Conservation (phyloP, 306 rosid species). For the Pyrus communis region DNA sequence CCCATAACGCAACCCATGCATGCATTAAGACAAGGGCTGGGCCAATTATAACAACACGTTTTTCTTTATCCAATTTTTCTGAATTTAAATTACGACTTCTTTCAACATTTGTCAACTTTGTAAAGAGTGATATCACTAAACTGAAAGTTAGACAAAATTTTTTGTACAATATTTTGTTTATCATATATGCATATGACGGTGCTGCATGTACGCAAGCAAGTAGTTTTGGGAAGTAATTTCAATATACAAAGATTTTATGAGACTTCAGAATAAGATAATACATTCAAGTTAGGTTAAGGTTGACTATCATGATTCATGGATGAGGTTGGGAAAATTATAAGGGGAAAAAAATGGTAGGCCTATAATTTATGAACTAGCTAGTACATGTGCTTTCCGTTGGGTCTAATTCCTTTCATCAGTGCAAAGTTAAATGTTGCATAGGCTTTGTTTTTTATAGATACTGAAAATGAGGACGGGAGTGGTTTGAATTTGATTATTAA, state of each 20-base stretch:
- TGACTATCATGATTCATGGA: neutral
- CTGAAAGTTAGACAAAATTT: too few species aligned
- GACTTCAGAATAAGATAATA: too few species aligned
- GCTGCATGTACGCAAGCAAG: too few species aligned
- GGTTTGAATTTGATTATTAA: neutral
- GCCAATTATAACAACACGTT: neutral
- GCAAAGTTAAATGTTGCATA: neutral
- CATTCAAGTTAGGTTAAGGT: neutral
- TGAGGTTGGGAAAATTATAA: neutral
- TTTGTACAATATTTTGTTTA: too few species aligned
- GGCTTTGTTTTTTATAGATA: neutral
- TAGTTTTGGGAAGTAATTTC: too few species aligned
- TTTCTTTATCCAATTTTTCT: neutral
- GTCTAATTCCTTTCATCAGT: neutral
- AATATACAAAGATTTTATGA: too few species aligned
- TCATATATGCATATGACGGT: too few species aligned
- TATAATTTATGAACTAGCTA: neutral
- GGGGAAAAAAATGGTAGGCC: neutral
- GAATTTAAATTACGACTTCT: neutral
- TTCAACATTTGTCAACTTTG: neutral
- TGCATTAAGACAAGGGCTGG: neutral
- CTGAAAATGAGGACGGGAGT: neutral
- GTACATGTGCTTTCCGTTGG: neutral
- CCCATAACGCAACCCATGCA: conserved; percentile 1
- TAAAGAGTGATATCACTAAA: too few species aligned